Base-by-base conservation (phyloP, 164 flowering plant species). In the Annona cherimola region DNA sequence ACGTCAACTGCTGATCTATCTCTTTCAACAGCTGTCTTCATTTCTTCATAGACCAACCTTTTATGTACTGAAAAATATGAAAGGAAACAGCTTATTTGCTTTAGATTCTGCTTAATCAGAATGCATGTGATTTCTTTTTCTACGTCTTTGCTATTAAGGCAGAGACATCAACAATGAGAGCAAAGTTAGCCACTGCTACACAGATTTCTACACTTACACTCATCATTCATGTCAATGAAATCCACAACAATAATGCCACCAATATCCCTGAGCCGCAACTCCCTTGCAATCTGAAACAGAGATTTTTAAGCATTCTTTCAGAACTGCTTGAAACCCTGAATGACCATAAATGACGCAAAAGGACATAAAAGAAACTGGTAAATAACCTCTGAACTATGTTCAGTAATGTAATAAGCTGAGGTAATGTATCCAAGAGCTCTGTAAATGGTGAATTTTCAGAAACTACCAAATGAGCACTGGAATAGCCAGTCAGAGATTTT, bases 201-300 rank as follows among this genome's bases (percentile, higher is more conserved):
- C 44, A 62, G 41, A 60, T 1, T 57, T 65, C 46, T 42, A 42
- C 43, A 80, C 90, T 84, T 76, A 94, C 97, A 76, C 20, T 94
- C 97, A 80, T 92, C 95, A 66, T 76, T 71, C 99, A 92, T 92
- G 76, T 92, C 97, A 74, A 94, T 94, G 83, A 94, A 94, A 85
- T 94, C 99, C 8, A 94, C 97, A 46, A 94, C 97, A 64, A 94
- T 94, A 55, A 92, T 94, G 75, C 99, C 99, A 73, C 99, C 99
- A 76, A 94, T 90, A 78, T 94, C 97, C 79, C 99, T 85, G 66
- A 94, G 90, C 70, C 99, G 87, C 69, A 92, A 77, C 84, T 94
- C 97, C 84, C 99, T 85, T 66, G 99, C 97, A 79, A 94, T 94
- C 99, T 94, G 93, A 70, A 86, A 76, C 69, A 78, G 3, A 20